These are phyloP conservation scores for Laburnicola sp. DNA, from an alignment of 2,329 filamentous ascomycete species.

Conservation along the genomic window DNA sequence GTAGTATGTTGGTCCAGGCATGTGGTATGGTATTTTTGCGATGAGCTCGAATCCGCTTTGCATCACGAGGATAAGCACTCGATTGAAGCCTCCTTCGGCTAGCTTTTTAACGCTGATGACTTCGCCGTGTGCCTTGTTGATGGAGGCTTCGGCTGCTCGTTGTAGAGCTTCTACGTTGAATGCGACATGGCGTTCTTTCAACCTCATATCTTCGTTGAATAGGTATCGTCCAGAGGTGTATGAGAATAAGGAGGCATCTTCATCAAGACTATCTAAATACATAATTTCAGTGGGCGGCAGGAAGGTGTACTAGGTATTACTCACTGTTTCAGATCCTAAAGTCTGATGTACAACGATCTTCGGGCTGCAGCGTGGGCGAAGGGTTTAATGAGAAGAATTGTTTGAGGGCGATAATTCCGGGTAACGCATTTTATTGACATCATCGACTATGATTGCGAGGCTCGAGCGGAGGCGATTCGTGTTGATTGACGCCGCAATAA, in stretches of 20 bases:
- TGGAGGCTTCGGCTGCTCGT: conserved; percentile 13
- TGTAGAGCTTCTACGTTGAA: conserved; percentile 17
- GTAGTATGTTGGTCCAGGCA: conserved; percentile 13
- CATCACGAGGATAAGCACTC: conserved; percentile 16
- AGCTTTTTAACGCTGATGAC: conserved; percentile 16
- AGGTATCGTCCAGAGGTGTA: conserved; percentile 18
- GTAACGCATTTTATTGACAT: conserved; percentile 12
- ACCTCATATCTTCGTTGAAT: conserved; percentile 16
- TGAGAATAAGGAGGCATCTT: conserved; percentile 11
- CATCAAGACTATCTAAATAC: conserved; percentile 6
- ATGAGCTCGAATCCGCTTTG: conserved; percentile 21
- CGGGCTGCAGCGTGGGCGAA: conserved; percentile 4
- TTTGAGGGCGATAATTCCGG: conserved; percentile 7
- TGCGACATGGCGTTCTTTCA: conserved; percentile 16
- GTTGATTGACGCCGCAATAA: background rate
- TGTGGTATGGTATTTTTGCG: conserved; percentile 20
- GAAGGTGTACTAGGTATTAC: conserved; percentile 5
- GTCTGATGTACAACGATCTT: conserved; percentile 9
- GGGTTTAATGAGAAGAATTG: conserved; percentile 2
- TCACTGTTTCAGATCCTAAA: conserved; percentile 12
- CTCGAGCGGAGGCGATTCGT: background rate
- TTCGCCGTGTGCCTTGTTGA: conserved; percentile 16
- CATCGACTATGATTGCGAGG: conserved; percentile 7
- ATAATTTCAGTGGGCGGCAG: conserved; percentile 9
- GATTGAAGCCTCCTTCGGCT: conserved; percentile 21